Evolutionary conservation across 2,329 filamentous ascomycete genomes (phyloP), one percentile per base, ranked within the genome.

Genomic region (Stachybotrys echinatus): DNA sequence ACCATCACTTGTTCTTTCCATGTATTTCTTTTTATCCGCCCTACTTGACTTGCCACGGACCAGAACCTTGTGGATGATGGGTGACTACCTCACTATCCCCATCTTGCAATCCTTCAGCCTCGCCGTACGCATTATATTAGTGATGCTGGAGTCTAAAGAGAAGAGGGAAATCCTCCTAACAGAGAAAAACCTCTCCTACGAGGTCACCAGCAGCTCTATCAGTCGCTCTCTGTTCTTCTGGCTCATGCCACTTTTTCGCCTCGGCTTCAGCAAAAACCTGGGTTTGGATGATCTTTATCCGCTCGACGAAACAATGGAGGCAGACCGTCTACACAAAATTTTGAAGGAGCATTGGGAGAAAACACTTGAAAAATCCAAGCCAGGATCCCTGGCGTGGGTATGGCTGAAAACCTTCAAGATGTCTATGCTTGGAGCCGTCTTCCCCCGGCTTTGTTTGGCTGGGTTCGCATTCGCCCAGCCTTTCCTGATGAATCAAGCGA

Each of bases 151-250:
- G 56, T 65, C 70, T 3, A 55, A 63, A 7, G 68, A 74, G 22
- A 80, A 80, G 56, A 59, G 67, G 42, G 54, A 56, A 2, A 62
- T 75, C 8, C 61, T 81, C 6, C 74, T 71, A 48, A 40, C 45
- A 6, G 42, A 45, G 23, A 60, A 64, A 5, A 58, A 63, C 10
- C 67, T 66, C 45, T 71, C 75, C 2, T 69, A 68, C 0, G 79
- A 81, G 55, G 68, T 69, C 2, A 77, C 70, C 5, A 72, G 69
- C 44, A 71, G 77, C 3, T 63, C 77, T n/a, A 74, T 74, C 54
- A 79, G 67, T 52, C 65, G 68, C 42, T 63, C 62, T 0, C 61
- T 78, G 12, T 81, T 81, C 56, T 74, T 69, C 66, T 82, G 79
- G 79, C 60, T 81, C 46, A 79, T 75, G 50, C 62, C 67, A 10